Conservation (phyloP, 192 early-diverging fungal genomes). For the Coemansia sp. region DNA sequence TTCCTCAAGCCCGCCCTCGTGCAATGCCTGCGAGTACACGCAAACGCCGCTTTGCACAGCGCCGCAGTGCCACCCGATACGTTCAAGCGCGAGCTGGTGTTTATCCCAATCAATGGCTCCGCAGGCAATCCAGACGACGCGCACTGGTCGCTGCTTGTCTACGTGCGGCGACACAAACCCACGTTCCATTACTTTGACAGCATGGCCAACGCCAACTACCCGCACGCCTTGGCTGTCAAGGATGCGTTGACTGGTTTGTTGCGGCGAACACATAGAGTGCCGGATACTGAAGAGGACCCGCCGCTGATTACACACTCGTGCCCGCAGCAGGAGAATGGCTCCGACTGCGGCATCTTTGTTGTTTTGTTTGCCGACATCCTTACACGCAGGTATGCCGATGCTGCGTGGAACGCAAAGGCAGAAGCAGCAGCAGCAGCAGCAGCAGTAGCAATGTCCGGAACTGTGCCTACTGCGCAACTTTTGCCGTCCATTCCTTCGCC, state of each 20-base stretch:
- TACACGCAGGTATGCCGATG: conserved; percentile 38
- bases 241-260: conserved; percentile 1
- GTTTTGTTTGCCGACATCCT: conserved; percentile 45
- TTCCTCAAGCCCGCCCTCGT: conserved; percentile 39
- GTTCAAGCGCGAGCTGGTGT: conserved; percentile 18
- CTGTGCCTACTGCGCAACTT: not conserved
- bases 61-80: conserved; percentile 21
- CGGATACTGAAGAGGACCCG: not conserved
- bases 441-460: not conserved
- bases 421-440: not conserved
- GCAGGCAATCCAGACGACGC: not conserved
- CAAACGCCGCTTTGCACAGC: conserved; percentile 6
- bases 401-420: not conserved
- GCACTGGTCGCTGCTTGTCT: conserved; percentile 48
- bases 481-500: not conserved
- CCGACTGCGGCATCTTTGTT: conserved; percentile 50
- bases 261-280: not conserved
- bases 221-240: conserved; percentile 20
- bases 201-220: conserved; percentile 42
- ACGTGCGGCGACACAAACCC: not conserved
- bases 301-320: conserved; percentile 44
- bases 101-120: conserved; percentile 31
- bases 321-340: conserved; percentile 49
- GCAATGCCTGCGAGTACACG: conserved; percentile 25
- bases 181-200: conserved; percentile 53